phyloP scores from a whole-genome alignment of 169 alveolate species.

The Babesia caballi region DNA sequence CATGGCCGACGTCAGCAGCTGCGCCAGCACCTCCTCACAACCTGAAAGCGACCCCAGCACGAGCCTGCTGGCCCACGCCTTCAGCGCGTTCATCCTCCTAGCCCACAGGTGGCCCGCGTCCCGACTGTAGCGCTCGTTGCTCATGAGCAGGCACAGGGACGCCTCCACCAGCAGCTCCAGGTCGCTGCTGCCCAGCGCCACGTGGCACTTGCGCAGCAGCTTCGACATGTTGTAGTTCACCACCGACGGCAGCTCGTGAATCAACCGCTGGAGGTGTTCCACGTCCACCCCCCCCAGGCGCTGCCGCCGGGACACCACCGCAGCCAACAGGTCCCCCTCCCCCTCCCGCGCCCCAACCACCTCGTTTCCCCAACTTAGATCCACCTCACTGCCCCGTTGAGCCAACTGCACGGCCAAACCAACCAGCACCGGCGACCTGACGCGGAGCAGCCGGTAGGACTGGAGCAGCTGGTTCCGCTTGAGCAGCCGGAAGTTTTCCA shows the following conservation, averaged over 20 bases:
- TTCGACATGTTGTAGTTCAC: constrained; percentile 21
- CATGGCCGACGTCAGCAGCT: constrained; percentile 12
- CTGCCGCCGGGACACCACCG: neutral
- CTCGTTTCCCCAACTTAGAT: too few species aligned
- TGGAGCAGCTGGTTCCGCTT: constrained; percentile 29
- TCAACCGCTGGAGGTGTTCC: constrained; percentile 9
- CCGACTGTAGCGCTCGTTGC: constrained; percentile 3
- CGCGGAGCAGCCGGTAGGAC: constrained; percentile 40
- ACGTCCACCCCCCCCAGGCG: neutral
- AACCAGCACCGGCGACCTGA: constrained; percentile 22
- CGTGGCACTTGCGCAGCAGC: constrained; percentile 33
- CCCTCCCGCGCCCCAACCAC: too few species aligned
- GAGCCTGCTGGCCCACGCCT: neutral
- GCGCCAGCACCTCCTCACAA: constrained; percentile 1
- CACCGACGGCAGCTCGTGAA: neutral
- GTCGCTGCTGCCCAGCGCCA: constrained; percentile 24
- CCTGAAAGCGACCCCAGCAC: neutral
- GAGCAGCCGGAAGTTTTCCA: constrained; percentile 46
- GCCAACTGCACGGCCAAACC: constrained; percentile 1
- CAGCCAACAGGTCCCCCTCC: neutral
- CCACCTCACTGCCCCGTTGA: neutral
- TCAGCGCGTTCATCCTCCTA: neutral
- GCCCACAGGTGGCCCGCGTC: neutral
- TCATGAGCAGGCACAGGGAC: constrained; percentile 17
- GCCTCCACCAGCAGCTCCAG: constrained; percentile 36